Evolutionary conservation across 2,329 filamentous ascomycete species (phyloP).

Genomic region (Capronia epimyces): DNA sequence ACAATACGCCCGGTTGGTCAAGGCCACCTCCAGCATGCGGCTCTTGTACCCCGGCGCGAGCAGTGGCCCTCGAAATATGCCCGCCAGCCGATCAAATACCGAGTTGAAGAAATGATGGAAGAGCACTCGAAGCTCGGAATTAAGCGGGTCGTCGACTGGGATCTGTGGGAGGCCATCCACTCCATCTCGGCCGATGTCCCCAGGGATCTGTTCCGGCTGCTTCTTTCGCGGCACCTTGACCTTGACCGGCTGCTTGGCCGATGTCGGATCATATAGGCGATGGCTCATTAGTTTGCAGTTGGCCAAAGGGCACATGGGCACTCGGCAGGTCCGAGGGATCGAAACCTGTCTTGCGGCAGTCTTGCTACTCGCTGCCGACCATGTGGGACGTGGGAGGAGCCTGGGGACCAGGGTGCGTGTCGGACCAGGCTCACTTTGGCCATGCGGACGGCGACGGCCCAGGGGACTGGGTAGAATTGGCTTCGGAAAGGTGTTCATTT

Average conservation of each 20-base stretch:
- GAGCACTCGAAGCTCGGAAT: slow-evolving; percentile 3
- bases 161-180: slow-evolving; percentile 6
- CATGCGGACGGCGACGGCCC: neutral
- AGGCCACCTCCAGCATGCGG: slow-evolving; percentile 3
- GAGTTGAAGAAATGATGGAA: slow-evolving; percentile 14
- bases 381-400: neutral
- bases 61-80: slow-evolving; percentile 6
- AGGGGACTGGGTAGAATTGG: neutral
- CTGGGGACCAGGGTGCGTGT: neutral
- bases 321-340: neutral
- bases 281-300: slow-evolving; percentile 7
- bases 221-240: neutral
- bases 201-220: neutral
- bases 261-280: slow-evolving; percentile 3
- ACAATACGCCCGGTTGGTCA: slow-evolving; percentile 4
- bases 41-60: slow-evolving; percentile 3
- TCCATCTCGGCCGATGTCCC: slow-evolving; percentile 2
- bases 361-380: neutral
- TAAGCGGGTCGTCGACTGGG: slow-evolving; percentile 2
- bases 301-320: slow-evolving; percentile 6
- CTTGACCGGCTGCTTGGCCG: neutral
- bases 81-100: slow-evolving; percentile 8
- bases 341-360: neutral
- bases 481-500: neutral
- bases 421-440: neutral